A percentile compares a stretch with the other conserved stretches of the same genome.
phyloP scores from a whole-genome alignment of 345 rosid genomes.

The Euclidium syriacum region DNA sequence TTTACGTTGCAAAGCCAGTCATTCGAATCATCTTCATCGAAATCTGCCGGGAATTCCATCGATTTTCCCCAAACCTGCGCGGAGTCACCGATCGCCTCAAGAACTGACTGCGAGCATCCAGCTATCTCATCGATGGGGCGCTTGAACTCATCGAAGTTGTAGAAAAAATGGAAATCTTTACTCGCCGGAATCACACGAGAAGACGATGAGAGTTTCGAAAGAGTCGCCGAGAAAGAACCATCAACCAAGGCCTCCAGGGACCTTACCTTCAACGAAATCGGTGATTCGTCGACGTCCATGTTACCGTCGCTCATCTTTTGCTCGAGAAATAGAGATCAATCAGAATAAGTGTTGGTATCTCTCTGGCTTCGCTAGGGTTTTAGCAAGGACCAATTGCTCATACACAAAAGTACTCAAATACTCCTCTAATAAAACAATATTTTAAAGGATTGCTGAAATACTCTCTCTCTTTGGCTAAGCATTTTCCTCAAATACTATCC shows the following conservation, averaged over 20 bases:
- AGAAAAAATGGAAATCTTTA: conserved; percentile 76
- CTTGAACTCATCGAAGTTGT: conserved; percentile 75
- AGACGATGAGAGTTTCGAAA: conserved; percentile 55
- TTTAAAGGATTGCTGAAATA: too few species aligned
- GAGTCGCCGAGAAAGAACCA: conserved; percentile 41
- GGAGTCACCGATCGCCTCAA: conserved; percentile 53
- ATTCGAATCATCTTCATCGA: conserved; percentile 50
- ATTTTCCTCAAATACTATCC: too few species aligned
- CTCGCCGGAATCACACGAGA: conserved; percentile 55
- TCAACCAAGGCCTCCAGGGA: conserved; percentile 35
- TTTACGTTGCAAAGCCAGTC: conserved; percentile 68
- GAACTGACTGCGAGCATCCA: conserved; percentile 42
- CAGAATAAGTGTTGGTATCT: not conserved
- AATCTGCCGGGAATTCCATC: conserved; percentile 38
- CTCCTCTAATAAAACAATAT: too few species aligned
- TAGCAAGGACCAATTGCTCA: too few species aligned
- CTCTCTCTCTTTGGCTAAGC: too few species aligned
- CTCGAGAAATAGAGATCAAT: conserved; percentile 5
- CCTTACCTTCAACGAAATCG: conserved; percentile 23
- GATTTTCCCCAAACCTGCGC: conserved; percentile 27
- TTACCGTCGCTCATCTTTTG: conserved; percentile 18
- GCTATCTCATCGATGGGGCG: conserved; percentile 46
- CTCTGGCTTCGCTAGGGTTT: conserved; percentile 23
- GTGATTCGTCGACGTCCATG: conserved; percentile 32
- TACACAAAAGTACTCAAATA: too few species aligned